Percentiles rank a stretch among this genome's conserved stretches.
Conservation (phyloP, 139 green algal species). For the Chlamydomonas applanata region DNA sequence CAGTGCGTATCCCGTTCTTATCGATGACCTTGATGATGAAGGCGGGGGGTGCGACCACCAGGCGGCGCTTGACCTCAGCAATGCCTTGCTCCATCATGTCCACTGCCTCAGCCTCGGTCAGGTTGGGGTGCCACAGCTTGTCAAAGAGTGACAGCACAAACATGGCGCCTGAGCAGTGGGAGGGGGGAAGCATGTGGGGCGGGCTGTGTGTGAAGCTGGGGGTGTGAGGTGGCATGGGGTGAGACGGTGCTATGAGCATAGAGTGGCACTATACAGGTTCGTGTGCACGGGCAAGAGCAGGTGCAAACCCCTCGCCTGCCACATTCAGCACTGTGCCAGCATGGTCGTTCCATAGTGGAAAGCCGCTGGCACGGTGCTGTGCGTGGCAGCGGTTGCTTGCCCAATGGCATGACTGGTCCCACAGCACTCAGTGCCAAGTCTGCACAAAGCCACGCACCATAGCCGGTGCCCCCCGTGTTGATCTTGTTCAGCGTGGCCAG, state of each 20-base stretch:
- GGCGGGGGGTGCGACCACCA: constrained; percentile 86
- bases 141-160: constrained; percentile 96
- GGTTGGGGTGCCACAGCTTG: constrained; percentile 88
- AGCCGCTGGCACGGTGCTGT: too few relatives aligned
- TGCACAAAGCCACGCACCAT: constrained; percentile 75
- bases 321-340: too few relatives aligned
- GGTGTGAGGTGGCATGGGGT: too few relatives aligned
- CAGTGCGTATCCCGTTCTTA: constrained; percentile 72
- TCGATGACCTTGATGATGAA: constrained; percentile 96
- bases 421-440: too few relatives aligned
- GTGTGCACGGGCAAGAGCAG: too few relatives aligned
- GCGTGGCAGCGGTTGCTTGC: too few relatives aligned
- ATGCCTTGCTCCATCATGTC: constrained; percentile 92
- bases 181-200: not conserved
- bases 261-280: too few relatives aligned
- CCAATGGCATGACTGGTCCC: too few relatives aligned
- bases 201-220: not conserved
- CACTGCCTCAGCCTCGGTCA: constrained; percentile 85
- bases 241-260: too few relatives aligned
- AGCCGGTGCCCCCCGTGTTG: constrained; percentile 95
- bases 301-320: too few relatives aligned
- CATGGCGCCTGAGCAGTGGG: constrained; percentile 65
- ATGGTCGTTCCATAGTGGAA: too few relatives aligned
- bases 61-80: constrained; percentile 77
- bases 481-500: constrained; percentile 95